Evolutionary conservation across 2,329 filamentous ascomycete species (phyloP).

Genomic region (Akanthomyces dipterigenus): DNA sequence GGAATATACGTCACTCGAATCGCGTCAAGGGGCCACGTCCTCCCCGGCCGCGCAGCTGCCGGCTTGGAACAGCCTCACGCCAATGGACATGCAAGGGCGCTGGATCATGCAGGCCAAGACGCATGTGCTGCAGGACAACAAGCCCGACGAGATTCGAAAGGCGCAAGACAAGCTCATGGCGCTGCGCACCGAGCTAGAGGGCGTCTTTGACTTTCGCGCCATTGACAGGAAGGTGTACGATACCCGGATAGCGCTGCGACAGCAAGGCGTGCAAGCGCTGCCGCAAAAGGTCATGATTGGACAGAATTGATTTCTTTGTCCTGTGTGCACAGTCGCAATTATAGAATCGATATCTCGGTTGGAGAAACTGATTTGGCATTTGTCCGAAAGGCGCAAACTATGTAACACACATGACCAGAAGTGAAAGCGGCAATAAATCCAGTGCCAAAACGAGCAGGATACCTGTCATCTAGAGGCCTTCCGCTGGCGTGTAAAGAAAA

Average conservation of each 20-base stretch:
- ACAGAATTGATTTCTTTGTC: slow-evolving; percentile 17
- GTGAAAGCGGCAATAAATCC: slow-evolving; percentile 5
- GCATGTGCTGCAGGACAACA: slow-evolving; percentile 49
- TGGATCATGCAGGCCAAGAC: slow-evolving; percentile 52
- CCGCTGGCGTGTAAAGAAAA: not conserved
- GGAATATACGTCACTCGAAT: slow-evolving; percentile 27
- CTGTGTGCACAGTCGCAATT: no score
- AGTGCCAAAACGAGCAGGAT: not conserved
- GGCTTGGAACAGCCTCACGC: slow-evolving; percentile 38
- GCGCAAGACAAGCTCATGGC: slow-evolving; percentile 45
- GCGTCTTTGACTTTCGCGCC: slow-evolving; percentile 45
- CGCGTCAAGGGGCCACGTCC: slow-evolving; percentile 12
- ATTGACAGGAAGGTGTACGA: slow-evolving; percentile 49
- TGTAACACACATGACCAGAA: not conserved
- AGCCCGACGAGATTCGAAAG: slow-evolving; percentile 50
- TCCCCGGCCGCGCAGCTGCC: slow-evolving; percentile 30
- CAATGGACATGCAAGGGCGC: slow-evolving; percentile 40
- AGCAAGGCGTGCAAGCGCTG: slow-evolving; percentile 31
- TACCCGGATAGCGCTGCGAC: slow-evolving; percentile 37
- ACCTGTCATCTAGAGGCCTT: not conserved
- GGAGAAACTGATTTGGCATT: not conserved
- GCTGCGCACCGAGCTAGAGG: slow-evolving; percentile 40
- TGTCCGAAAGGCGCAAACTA: not conserved
- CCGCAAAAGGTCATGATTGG: slow-evolving; percentile 31
- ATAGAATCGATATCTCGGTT: not conserved